Evolutionary conservation across 495 filamentous ascomycete species (phyloP), one percentile per base, ranked within the genome.

Genomic region (Talaromyces ruber): DNA sequence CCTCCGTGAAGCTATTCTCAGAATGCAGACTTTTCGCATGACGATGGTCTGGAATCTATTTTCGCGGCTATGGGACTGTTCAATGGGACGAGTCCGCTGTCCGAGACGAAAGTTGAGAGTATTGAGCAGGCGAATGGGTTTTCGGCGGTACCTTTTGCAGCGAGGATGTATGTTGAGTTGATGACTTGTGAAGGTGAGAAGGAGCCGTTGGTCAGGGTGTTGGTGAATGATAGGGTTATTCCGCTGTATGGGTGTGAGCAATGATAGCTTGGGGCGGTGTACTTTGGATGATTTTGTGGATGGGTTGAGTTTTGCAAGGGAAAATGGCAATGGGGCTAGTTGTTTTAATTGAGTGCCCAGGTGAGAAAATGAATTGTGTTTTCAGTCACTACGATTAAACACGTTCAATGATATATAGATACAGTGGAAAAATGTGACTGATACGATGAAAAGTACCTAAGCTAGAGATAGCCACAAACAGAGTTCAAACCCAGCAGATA

Each of bases 1-100:
- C n/a, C n/a, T n/a, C n/a, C n/a, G n/a, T n/a, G n/a, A n/a, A n/a
- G n/a, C n/a, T n/a, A n/a, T n/a, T n/a, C n/a, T n/a, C n/a, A n/a
- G n/a, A n/a, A 87, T 62, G 87, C 86, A 0, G 88, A 91, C 69
- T 90, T 91, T 65, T 84, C 82, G 55, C 88, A 91, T 68, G 88
- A 91, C 70, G 89, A 90, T 70, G 86, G 88, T 65, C 85, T 90
- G 81, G 81, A 79, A 21, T 71, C 70, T 47, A 81, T 88, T 18
- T 81, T 87, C 65, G 74, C 74, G 7, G 85, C 88, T 12, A 66
- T 91, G 57, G 83, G 87, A 0, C 63, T 90, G 21, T 89, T 84
- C 68, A 82, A 86, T 26, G 66, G 59, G 34, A 83, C 80, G 0
- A 67, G 57, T 12, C 71, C 68, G 1, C 66, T 82, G 9, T 67